Percentiles rank a stretch among this genome's conserved stretches.
Conservation (phyloP, 352 stramenopile species). For the Pythium dissimile region DNA sequence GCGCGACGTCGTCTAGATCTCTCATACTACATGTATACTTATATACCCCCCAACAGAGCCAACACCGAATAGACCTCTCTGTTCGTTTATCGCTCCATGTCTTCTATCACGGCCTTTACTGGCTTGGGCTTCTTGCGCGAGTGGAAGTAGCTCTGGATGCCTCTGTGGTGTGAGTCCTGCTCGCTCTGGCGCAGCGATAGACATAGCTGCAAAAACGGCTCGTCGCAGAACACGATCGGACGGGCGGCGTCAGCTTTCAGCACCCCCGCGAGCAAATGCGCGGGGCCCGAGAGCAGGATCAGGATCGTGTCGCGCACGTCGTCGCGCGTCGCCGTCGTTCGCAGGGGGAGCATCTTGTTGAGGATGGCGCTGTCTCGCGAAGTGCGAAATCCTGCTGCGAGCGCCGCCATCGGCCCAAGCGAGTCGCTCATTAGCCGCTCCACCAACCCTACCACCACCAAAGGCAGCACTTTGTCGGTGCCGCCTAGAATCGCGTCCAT, state of each 20-base stretch:
- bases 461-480: not conserved
- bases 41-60: not conserved
- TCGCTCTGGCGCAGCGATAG: constrained; percentile 8
- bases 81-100: not conserved
- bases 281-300: not conserved
- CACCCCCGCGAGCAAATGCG: not conserved
- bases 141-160: constrained; percentile 5
- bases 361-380: not conserved
- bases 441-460: not conserved
- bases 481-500: not conserved
- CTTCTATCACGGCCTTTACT: not conserved
- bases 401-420: not conserved
- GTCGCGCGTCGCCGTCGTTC: not conserved
- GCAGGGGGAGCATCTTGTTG: not conserved
- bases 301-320: constrained; percentile 5
- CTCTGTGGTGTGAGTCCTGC: not conserved
- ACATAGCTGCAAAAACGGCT: constrained; percentile 8
- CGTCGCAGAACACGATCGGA: not conserved
- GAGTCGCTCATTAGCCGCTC: not conserved
- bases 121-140: constrained; percentile 8
- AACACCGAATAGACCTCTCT: not conserved
- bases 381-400: not conserved
- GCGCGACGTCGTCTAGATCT: constrained; percentile 6
- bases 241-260: constrained; percentile 5
- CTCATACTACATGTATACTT: not conserved